A percentile compares a stretch with the other conserved stretches of the same genome.
phyloP scores from a whole-genome alignment of 495 filamentous ascomycete species.

The Tetracladium marchalianum region DNA sequence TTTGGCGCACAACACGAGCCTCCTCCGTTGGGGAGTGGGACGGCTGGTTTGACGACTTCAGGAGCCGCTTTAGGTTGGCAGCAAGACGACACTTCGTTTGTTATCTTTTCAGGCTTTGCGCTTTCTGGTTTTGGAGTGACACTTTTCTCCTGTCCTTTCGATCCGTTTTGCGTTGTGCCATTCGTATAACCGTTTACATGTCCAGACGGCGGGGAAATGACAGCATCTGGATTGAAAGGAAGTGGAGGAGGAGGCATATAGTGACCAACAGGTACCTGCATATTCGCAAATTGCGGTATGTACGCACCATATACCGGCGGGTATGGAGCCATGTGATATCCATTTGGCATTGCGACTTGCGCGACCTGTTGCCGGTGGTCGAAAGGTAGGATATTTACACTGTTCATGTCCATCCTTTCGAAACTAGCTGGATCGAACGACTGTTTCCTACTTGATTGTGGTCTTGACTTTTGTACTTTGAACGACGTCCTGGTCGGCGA shows the following conservation, averaged over 20 bases:
- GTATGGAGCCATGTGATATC: slow-evolving; percentile 4
- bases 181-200: slow-evolving; percentile 6
- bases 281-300: slow-evolving; percentile 12
- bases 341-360: slow-evolving; percentile 4
- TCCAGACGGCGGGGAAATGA: background rate
- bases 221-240: background rate
- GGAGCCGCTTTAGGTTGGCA: background rate
- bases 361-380: slow-evolving; percentile 7
- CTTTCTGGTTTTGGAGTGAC: background rate
- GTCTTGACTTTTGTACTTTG: slow-evolving; percentile 31
- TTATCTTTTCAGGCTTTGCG: background rate
- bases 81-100: slow-evolving; percentile 5
- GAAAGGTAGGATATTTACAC: slow-evolving; percentile 26
- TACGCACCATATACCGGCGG: slow-evolving; percentile 7
- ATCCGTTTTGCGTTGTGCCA: background rate
- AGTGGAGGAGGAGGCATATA: slow-evolving; percentile 13
- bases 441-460: slow-evolving; percentile 27
- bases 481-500: slow-evolving; percentile 22
- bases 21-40: background rate
- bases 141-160: slow-evolving; percentile 5
- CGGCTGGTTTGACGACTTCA: background rate
- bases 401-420: slow-evolving; percentile 34
- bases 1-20: slow-evolving; percentile 17
- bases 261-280: slow-evolving; percentile 7
- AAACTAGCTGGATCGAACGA: slow-evolving; percentile 32